Conservation (phyloP, 352 stramenopile genomes). For the Globisporangium camurandrum region DNA sequence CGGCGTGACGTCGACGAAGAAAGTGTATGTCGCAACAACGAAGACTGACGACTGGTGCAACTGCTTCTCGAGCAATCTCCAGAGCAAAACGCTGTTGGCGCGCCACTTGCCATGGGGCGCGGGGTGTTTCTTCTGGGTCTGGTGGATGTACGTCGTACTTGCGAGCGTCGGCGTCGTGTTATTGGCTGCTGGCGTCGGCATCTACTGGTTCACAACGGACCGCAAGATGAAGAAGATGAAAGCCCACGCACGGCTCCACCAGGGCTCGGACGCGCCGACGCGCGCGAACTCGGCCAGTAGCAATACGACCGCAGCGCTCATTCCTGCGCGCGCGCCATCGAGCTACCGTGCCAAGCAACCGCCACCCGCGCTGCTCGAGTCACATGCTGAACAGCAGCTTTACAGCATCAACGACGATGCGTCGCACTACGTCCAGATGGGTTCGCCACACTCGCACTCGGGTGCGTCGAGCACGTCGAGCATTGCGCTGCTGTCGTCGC, state of each 20-base stretch:
- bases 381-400: constrained; percentile 13
- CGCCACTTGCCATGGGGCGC: constrained; percentile 51
- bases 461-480: constrained; percentile 45
- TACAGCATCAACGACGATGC: neutral
- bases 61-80: constrained; percentile 61
- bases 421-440: constrained; percentile 32
- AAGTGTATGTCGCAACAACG: constrained; percentile 31
- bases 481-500: constrained; percentile 52
- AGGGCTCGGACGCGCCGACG: constrained; percentile 14
- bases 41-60: constrained; percentile 49
- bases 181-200: constrained; percentile 40
- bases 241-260: constrained; percentile 14
- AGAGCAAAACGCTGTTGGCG: constrained; percentile 46
- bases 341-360: constrained; percentile 15
- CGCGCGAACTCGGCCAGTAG: constrained; percentile 24
- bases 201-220: constrained; percentile 53
- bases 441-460: constrained; percentile 46
- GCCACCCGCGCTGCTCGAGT: constrained; percentile 18
- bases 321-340: constrained; percentile 14
- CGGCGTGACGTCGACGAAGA: constrained; percentile 65
- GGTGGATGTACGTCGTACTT: constrained; percentile 82
- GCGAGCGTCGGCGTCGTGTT: constrained; percentile 48
- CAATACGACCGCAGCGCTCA: constrained; percentile 16
- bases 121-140: constrained; percentile 78
- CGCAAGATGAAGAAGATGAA: constrained; percentile 34